phyloP scores from a whole-genome alignment of 2,329 filamentous ascomycete species.

The Ciborinia camelliae region DNA sequence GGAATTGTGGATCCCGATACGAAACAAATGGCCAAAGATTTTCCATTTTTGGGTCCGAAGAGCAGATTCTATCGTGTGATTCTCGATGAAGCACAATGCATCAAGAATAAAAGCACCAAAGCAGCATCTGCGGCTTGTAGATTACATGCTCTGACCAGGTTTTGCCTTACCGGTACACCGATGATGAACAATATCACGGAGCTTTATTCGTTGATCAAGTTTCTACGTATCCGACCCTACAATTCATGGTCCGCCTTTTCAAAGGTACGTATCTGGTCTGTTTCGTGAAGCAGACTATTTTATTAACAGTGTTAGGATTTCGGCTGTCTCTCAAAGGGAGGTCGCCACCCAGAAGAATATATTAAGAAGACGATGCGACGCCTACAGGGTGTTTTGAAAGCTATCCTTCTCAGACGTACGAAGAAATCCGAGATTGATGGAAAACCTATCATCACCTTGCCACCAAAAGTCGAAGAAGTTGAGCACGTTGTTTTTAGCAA shows the following conservation, averaged over 20 bases:
- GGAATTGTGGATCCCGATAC: conserved; percentile 35
- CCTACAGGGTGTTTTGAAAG: conserved; percentile 72
- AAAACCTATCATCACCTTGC: conserved; percentile 68
- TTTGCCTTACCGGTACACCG: conserved; percentile 77
- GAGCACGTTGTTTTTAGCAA: conserved; percentile 63
- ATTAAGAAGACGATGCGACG: conserved; percentile 58
- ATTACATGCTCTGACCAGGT: conserved; percentile 60
- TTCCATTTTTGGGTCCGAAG: conserved; percentile 53
- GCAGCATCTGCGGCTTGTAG: conserved; percentile 56
- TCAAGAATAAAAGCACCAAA: conserved; percentile 70
- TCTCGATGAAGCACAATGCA: conserved; percentile 75
- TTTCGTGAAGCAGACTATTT: conserved; percentile 23
- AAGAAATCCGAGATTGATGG: conserved; percentile 79
- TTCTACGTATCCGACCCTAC: conserved; percentile 75
- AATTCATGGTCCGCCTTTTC: conserved; percentile 61
- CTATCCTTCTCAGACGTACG: conserved; percentile 76
- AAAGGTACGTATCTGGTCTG: conserved; percentile 40
- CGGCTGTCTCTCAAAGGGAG: conserved; percentile 31
- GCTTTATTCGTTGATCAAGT: conserved; percentile 72
- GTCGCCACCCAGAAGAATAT: conserved; percentile 20
- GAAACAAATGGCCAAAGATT: conserved; percentile 39
- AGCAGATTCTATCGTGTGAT: conserved; percentile 68
- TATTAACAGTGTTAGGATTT: conserved; percentile 29
- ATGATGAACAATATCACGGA: conserved; percentile 87
- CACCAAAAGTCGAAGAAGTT: conserved; percentile 59